Conservation (phyloP, 139 green algal genomes). For the Microglena sp. region DNA sequence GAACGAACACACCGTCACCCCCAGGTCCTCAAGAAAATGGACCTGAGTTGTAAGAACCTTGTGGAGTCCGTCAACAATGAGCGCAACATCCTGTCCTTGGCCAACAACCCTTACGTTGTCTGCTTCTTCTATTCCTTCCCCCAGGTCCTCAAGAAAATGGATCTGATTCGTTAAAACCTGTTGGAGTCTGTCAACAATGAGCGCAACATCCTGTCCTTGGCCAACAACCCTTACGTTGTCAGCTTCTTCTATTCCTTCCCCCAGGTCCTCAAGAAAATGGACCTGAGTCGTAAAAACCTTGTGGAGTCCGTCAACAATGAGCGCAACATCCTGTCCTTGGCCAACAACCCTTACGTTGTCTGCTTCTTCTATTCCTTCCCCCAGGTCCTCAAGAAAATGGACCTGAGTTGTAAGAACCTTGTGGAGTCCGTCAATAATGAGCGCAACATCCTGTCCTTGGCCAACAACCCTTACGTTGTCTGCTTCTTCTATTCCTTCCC, state of each 20-base stretch:
- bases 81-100: conserved; percentile 85
- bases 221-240: conserved; percentile 80
- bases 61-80: conserved; percentile 83
- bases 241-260: no score
- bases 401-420: conserved; percentile 94
- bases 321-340: conserved; percentile 85
- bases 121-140: no score
- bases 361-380: no score
- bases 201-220: conserved; percentile 85
- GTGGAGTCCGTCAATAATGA: conserved; percentile 83
- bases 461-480: conserved; percentile 80
- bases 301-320: conserved; percentile 83
- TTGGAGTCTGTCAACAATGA: conserved; percentile 82
- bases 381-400: conserved; percentile 85
- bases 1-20: no score
- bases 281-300: conserved; percentile 94
- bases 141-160: conserved; percentile 85
- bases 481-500: no score
- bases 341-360: conserved; percentile 80
- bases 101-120: conserved; percentile 80
- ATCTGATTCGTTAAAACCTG: conserved; percentile 94
- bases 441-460: conserved; percentile 85
- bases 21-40: conserved; percentile 87
- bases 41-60: conserved; percentile 94
- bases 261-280: conserved; percentile 87